phyloP scores from a whole-genome alignment of 345 rosid genomes.

The Gossypium rotundifolium region DNA sequence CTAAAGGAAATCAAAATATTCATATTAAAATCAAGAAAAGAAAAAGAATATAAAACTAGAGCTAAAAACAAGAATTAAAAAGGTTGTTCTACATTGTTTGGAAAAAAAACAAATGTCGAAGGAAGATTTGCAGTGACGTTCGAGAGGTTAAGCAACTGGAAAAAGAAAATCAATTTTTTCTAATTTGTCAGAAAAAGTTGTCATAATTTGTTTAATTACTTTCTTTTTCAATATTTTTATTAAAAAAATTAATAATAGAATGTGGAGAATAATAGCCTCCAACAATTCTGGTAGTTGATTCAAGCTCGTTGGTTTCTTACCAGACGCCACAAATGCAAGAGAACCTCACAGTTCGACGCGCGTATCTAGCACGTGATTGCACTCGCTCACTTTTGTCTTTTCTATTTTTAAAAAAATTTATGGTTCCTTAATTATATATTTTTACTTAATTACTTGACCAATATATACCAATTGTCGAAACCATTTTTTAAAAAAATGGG shows the following conservation, averaged over 20 bases:
- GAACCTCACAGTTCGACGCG: background rate
- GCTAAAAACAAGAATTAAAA: background rate
- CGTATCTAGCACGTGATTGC: background rate
- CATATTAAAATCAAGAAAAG: background rate
- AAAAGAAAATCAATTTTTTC: background rate
- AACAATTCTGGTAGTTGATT: background rate
- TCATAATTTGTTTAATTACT: background rate
- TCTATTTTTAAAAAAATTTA: no score
- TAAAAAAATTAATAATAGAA: background rate
- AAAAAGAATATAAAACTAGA: background rate
- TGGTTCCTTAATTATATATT: no score
- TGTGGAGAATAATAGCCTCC: background rate
- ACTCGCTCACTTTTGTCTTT: no score
- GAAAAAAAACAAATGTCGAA: background rate
- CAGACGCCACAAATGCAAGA: conserved; percentile 6
- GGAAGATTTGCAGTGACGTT: background rate
- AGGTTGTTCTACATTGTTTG: background rate
- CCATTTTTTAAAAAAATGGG: no score
- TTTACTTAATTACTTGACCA: no score
- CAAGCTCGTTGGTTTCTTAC: conserved; percentile 11
- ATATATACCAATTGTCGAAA: no score
- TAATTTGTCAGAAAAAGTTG: background rate
- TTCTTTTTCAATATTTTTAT: background rate
- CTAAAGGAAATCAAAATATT: conserved; percentile 7
- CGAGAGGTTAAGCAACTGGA: background rate